Evolutionary conservation across 768 basidiomycete species (phyloP), one percentile per base, ranked within the genome.

Genomic region (Russula earlei): DNA sequence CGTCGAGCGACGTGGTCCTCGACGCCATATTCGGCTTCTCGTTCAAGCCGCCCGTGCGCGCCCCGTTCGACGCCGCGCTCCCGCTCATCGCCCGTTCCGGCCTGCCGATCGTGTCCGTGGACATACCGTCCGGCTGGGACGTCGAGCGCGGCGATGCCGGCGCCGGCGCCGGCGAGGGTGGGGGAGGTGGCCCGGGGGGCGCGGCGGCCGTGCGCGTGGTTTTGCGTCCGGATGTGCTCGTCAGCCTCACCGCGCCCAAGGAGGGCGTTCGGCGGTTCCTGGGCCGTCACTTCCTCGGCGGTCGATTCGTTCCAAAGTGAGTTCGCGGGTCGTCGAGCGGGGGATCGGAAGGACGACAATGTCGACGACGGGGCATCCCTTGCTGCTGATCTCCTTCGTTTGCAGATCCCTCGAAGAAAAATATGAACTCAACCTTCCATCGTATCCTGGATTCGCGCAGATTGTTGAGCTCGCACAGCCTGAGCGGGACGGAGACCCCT

Each of bases 21-120:
- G 96, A 99, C 66, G 91, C 94, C 5, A 87, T 99, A 55, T 99
- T 99, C 64, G 96, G 95, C 5, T 98, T 99, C 74, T 97, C 94
- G 1, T 99, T 98, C 80, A 77, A 86, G 56, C 86, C 87, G 0
- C 94, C 96, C 34, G 78, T 93, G 5, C 85, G 96, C 11, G 70
- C 84, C 8, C 96, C 96, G 0, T 99, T 98, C 70, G 84, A 91
- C 63, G 65, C 71, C 0, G 85, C 84, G 37, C 77, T 99, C 1
- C 75, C 78, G 8, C 73, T 89, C 7, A 71, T 96, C 42, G 73
- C 78, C 1, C 65, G 75, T 15, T 83, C 84, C 4, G 68, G 74
- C 7, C 74, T 90, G 14, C 94, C 96, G 0, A 87, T 97, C 64
- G 80, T 99, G 25, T 91, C 88, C 2, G 87, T 99, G 3, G 96